A percentile compares a stretch with the other conserved stretches of the same genome.
Evolutionary conservation across 768 basidiomycete genomes (phyloP).

Genomic region (Dacryopinax spathularia): DNA sequence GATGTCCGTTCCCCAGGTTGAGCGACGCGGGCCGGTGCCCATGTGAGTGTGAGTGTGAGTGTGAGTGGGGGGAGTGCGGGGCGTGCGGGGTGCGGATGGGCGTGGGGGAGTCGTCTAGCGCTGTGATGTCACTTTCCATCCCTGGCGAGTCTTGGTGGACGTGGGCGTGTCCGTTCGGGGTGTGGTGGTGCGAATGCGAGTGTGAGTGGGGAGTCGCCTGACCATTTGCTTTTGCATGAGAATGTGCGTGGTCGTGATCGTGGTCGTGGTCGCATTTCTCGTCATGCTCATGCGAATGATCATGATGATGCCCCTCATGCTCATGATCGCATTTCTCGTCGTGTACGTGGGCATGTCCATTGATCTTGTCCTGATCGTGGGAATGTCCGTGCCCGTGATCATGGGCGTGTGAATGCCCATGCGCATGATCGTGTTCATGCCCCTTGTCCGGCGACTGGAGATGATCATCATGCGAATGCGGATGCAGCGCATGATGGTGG

Average conservation of each 20-base stretch:
- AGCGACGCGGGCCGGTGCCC: conserved; percentile 13
- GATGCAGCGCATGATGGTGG: conserved; percentile 19
- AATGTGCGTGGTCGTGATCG: conserved; percentile 17
- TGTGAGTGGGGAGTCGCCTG: conserved; percentile 24
- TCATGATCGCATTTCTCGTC: conserved; percentile 19
- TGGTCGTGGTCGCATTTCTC: conserved; percentile 19
- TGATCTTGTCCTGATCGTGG: conserved; percentile 3
- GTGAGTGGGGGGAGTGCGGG: conserved; percentile 17
- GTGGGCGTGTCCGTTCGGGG: conserved; percentile 21
- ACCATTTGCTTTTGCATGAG: conserved; percentile 13
- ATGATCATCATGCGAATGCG: conserved; percentile 20
- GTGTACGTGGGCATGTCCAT: conserved; percentile 25
- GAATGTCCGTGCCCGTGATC: conserved; percentile 6
- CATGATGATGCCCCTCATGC: conserved; percentile 19
- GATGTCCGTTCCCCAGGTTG: too few species aligned
- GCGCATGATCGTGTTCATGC: conserved; percentile 6
- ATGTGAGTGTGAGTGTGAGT: conserved; percentile 22
- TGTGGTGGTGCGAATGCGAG: conserved; percentile 15
- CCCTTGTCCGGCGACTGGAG: conserved; percentile 11
- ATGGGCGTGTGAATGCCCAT: conserved; percentile 21
- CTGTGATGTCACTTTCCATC: not conserved
- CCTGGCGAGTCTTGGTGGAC: not conserved
- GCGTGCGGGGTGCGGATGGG: conserved; percentile 7
- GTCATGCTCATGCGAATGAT: conserved; percentile 19
- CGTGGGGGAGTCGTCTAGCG: not conserved